phyloP scores from a whole-genome alignment of 2,329 filamentous ascomycete genomes.

The Sporothrix luriei region DNA sequence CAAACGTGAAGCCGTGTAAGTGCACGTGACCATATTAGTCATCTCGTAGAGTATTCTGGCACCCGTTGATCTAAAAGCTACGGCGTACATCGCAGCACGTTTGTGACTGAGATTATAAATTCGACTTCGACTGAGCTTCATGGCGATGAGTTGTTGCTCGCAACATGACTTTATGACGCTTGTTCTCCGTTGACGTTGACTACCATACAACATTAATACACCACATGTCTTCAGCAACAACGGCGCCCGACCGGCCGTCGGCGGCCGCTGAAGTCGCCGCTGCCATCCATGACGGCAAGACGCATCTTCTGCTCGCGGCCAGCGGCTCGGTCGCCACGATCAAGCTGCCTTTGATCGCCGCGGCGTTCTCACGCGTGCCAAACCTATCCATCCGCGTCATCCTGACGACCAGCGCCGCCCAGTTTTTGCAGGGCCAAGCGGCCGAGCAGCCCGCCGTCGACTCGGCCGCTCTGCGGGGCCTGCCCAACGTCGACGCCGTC shows the following conservation, averaged over 20 bases:
- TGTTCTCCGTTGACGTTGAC: background rate
- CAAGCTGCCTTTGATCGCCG: slow-evolving; percentile 71
- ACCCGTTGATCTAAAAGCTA: background rate
- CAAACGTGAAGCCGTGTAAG: background rate
- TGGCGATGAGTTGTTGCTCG: background rate
- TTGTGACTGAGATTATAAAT: slow-evolving; percentile 16
- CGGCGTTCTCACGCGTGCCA: slow-evolving; percentile 52
- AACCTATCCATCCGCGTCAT: slow-evolving; percentile 80
- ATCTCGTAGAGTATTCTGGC: background rate
- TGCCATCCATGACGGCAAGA: slow-evolving; percentile 46
- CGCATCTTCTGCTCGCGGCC: slow-evolving; percentile 49
- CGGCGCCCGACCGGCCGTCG: slow-evolving; percentile 18
- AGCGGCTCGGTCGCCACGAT: slow-evolving; percentile 76
- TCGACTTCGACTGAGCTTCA: background rate
- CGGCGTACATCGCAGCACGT: background rate
- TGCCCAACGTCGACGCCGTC: slow-evolving; percentile 76
- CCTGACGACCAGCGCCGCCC: slow-evolving; percentile 70
- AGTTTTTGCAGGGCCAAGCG: slow-evolving; percentile 77
- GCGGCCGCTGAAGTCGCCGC: slow-evolving; percentile 42
- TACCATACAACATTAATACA: background rate
- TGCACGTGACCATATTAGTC: slow-evolving; percentile 12
- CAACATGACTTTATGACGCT: background rate
- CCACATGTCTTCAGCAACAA: background rate
- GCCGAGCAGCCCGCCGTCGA: slow-evolving; percentile 72
- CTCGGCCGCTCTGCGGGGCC: slow-evolving; percentile 51